phyloP scores from a whole-genome alignment of 1,139 yeast species.

The Yamadazyma mexicana region DNA sequence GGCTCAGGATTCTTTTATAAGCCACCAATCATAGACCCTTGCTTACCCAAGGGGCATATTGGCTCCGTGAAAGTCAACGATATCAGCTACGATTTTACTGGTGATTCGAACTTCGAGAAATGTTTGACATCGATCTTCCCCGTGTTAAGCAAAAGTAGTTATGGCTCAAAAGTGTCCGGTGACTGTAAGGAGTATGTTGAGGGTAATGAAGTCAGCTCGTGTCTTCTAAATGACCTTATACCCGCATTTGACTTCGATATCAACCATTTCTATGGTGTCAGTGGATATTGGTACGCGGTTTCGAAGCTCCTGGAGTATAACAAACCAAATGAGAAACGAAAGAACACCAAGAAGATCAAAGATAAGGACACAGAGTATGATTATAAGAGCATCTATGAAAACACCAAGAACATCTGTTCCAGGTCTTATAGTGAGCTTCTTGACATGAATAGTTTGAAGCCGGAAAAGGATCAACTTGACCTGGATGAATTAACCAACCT shows the following conservation, averaged over 20 bases:
- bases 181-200: constrained; percentile 34
- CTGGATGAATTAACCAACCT: constrained; percentile 46
- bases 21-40: constrained; percentile 54
- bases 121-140: constrained; percentile 58
- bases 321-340: constrained; percentile 5
- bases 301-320: constrained; percentile 43
- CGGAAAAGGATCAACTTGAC: constrained; percentile 26
- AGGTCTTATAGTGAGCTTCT: constrained; percentile 40
- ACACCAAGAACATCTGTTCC: constrained; percentile 50
- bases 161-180: constrained; percentile 21
- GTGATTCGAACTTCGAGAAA: constrained; percentile 58
- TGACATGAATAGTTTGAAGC: constrained; percentile 33
- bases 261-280: constrained; percentile 73
- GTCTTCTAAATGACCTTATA: constrained; percentile 52
- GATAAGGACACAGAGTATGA: constrained; percentile 25
- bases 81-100: constrained; percentile 41
- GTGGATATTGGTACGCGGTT: constrained; percentile 80
- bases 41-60: constrained; percentile 54
- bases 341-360: constrained; percentile 3
- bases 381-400: constrained; percentile 38
- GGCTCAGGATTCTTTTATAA: constrained; percentile 17
- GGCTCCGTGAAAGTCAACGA: constrained; percentile 24
- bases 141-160: constrained; percentile 42
- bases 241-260: constrained; percentile 71
- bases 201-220: constrained; percentile 38